These are phyloP conservation scores for Polymyxa betae DNA, from an alignment of 208 protist species.

Conservation along the genomic window DNA sequence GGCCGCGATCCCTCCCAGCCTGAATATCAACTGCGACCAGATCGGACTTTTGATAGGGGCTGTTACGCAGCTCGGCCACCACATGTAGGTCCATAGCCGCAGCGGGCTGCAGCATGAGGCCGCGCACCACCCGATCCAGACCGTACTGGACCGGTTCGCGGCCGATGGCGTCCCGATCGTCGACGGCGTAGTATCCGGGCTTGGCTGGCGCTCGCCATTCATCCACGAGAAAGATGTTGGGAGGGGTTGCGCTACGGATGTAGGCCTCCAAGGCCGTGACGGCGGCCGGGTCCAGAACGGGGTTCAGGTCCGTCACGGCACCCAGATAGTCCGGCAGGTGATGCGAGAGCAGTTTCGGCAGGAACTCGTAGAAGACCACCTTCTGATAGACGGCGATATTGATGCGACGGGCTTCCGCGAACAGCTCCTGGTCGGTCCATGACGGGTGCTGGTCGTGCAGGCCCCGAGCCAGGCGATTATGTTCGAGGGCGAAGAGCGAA, in stretches of 20 bases:
- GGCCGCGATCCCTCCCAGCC: neutral
- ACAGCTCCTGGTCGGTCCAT: conserved; percentile 18
- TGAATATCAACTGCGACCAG: conserved; percentile 1
- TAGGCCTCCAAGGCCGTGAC: neutral
- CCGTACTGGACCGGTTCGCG: neutral
- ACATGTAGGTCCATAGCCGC: neutral
- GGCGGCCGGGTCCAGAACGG: neutral
- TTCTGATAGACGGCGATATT: conserved; percentile 24
- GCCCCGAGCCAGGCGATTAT: neutral
- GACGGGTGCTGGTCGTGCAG: neutral
- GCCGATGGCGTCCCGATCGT: neutral
- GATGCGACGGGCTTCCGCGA: neutral
- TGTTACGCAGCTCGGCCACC: neutral
- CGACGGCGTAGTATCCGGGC: neutral
- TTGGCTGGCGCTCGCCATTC: neutral
- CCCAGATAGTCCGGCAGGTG: neutral
- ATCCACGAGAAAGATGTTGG: neutral
- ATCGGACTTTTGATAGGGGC: neutral
- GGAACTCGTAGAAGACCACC: conserved; percentile 4
- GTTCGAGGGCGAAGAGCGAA: neutral
- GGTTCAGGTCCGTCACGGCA: neutral
- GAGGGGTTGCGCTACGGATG: neutral
- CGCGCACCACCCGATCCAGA: neutral
- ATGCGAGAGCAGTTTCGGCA: conserved; percentile 26
- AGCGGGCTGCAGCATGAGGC: neutral